Conservation (phyloP, 176 grass and related monocot species). For the Alopecurus myosuroides region DNA sequence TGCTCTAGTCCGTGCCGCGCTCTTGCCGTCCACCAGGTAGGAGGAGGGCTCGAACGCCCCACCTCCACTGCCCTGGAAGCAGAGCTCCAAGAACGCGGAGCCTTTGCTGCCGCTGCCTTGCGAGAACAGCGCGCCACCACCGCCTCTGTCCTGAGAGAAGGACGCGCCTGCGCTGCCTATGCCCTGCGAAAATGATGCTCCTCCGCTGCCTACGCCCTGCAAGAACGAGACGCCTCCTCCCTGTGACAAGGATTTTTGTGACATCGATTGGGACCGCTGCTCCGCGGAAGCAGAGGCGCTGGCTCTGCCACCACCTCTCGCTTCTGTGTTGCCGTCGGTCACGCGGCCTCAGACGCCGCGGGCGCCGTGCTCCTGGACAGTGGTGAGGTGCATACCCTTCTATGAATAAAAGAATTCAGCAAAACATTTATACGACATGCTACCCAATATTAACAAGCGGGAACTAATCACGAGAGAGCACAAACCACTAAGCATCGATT, state of each 20-base stretch:
- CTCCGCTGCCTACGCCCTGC: background rate
- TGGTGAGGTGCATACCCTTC: too few relatives aligned
- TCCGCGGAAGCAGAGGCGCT: background rate
- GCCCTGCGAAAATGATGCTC: background rate
- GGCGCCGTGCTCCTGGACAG: too few relatives aligned
- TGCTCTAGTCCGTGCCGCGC: too few relatives aligned
- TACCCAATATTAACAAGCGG: too few relatives aligned
- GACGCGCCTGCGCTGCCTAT: background rate
- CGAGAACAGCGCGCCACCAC: background rate
- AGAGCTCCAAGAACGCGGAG: background rate
- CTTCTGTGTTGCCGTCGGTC: too few relatives aligned
- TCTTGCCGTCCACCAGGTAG: too few relatives aligned
- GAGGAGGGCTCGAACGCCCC: too few relatives aligned
- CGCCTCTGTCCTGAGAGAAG: background rate
- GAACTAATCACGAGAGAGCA: too few relatives aligned
- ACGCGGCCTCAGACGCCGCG: too few relatives aligned
- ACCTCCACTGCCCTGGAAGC: background rate
- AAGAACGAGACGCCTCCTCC: conserved; percentile 17
- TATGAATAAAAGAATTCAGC: too few relatives aligned
- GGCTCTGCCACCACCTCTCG: conserved; percentile 22
- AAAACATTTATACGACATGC: too few relatives aligned
- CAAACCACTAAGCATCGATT: too few relatives aligned
- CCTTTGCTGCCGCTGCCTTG: background rate
- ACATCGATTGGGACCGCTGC: conserved; percentile 44
- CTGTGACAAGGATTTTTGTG: conserved; percentile 59